Conservation (phyloP, 2,329 filamentous ascomycete species). For the Cercospora beticola region DNA sequence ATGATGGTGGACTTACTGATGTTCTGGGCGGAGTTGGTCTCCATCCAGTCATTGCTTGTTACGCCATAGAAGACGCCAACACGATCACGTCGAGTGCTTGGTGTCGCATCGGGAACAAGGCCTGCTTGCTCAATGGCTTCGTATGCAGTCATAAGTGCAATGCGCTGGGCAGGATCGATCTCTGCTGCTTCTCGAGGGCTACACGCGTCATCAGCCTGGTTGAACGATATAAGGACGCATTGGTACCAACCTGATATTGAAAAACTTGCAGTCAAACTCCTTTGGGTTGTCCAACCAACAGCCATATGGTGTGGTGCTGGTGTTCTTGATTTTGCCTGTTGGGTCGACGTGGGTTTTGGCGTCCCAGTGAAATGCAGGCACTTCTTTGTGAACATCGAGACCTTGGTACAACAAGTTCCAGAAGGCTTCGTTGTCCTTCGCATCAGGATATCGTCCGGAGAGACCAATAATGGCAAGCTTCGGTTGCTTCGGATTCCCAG, state of each 20-base stretch:
- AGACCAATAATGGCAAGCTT: not conserved
- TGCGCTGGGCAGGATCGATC: not conserved
- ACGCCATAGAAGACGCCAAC: slow-evolving; percentile 15
- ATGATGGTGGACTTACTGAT: too few species aligned
- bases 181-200: not conserved
- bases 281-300: not conserved
- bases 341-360: not conserved
- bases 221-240: too few species aligned
- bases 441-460: not conserved
- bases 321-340: not conserved
- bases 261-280: not conserved
- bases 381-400: not conserved
- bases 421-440: not conserved
- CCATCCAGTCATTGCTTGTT: slow-evolving; percentile 20
- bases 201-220: not conserved
- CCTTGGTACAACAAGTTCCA: not conserved
- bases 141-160: not conserved
- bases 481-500: not conserved
- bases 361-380: not conserved
- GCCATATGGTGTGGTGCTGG: not conserved
- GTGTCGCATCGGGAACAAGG: slow-evolving; percentile 2
- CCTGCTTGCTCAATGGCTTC: not conserved
- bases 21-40: slow-evolving; percentile 29
- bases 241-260: not conserved
- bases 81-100: slow-evolving; percentile 2